These are phyloP conservation scores for Urochloa ruziziensis DNA, from an alignment of 176 grass and related monocot genomes.

Conservation along the genomic window DNA sequence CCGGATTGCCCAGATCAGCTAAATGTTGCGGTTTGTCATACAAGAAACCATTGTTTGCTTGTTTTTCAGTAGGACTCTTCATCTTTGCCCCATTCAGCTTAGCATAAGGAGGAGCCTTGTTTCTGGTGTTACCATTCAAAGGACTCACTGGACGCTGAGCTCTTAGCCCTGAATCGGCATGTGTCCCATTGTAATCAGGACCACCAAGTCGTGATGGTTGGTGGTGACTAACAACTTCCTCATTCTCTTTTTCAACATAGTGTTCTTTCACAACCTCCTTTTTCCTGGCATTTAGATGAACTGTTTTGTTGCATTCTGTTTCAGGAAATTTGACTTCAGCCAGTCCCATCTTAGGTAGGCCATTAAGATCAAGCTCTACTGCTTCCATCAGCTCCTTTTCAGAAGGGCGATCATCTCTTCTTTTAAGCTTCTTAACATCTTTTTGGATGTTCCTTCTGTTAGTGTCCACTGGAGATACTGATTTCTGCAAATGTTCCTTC, in stretches of 20 bases:
- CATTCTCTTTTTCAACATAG: constrained; percentile 50
- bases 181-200: constrained; percentile 19
- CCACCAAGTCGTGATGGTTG: constrained; percentile 21
- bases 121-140: constrained; percentile 46
- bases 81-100: constrained; percentile 40
- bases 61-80: constrained; percentile 33
- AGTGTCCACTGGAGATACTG: constrained; percentile 20
- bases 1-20: not conserved
- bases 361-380: constrained; percentile 53
- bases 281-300: constrained; percentile 26
- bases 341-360: constrained; percentile 47
- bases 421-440: constrained; percentile 38
- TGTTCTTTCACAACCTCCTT: constrained; percentile 20
- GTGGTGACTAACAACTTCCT: not conserved
- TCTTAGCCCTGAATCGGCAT: constrained; percentile 31
- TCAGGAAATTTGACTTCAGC: constrained; percentile 35
- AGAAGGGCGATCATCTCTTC: constrained; percentile 2
- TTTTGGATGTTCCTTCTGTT: constrained; percentile 33
- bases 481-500: constrained; percentile 32
- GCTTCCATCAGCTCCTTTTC: constrained; percentile 41
- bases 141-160: constrained; percentile 28
- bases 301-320: constrained; percentile 26
- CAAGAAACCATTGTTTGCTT: constrained; percentile 24
- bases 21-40: constrained; percentile 15
- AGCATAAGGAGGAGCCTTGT: constrained; percentile 45